Evolutionary conservation across 257 asterid genomes (phyloP).

Genomic region (Ilex aquifolium): DNA sequence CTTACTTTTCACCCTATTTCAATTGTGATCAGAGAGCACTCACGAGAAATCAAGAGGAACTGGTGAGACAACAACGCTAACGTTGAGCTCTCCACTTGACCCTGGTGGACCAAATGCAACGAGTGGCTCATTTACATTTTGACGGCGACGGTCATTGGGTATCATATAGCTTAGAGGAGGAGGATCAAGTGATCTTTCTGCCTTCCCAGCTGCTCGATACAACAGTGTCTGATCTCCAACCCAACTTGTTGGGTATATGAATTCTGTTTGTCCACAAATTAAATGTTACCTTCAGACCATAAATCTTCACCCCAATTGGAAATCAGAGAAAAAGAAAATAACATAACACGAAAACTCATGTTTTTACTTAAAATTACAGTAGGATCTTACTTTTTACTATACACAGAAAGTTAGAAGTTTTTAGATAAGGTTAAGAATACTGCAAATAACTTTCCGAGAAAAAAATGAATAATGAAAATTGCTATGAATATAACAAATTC

Average conservation of each 20-base stretch:
- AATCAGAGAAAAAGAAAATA: no score
- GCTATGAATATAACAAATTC: no score
- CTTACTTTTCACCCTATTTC: no score
- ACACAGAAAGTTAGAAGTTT: no score
- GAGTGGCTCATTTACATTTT: conserved; percentile 55
- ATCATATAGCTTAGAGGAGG: conserved; percentile 29
- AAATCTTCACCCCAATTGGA: neutral
- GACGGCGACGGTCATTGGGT: conserved; percentile 26
- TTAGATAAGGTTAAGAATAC: no score
- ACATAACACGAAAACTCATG: no score
- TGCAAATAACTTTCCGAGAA: no score
- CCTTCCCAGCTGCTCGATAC: conserved; percentile 72
- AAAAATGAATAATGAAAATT: no score
- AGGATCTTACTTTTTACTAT: no score
- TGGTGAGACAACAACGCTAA: conserved; percentile 74
- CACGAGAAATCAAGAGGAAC: conserved; percentile 77
- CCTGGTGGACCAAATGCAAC: conserved; percentile 96
- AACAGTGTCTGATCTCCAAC: conserved; percentile 81
- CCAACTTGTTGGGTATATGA: conserved; percentile 79
- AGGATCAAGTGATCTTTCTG: conserved; percentile 70
- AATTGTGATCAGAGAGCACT: conserved; percentile 12
- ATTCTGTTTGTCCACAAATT: conserved; percentile 39
- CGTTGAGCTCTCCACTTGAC: conserved; percentile 90
- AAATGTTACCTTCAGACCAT: conserved; percentile 4
- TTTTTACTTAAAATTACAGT: no score